A percentile compares a stretch with the other conserved stretches of the same genome.
Evolutionary conservation across 306 rosid genomes (phyloP).

Genomic region (Comarum palustre): DNA sequence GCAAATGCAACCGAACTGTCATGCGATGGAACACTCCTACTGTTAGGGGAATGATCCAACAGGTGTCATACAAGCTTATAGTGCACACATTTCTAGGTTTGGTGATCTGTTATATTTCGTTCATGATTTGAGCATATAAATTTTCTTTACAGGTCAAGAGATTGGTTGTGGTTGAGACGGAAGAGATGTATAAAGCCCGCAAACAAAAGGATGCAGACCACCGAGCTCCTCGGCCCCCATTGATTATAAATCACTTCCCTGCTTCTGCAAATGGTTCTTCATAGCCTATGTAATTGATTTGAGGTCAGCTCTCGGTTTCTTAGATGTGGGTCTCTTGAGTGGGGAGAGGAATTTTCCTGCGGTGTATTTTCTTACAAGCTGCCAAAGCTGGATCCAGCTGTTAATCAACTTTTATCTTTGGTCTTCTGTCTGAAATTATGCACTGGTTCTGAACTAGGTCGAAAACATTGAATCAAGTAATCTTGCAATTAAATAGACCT

Average conservation of each 20-base stretch:
- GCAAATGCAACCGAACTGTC: constrained; percentile 87
- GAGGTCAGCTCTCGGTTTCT: constrained; percentile 38
- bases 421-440: constrained; percentile 18
- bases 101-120: constrained; percentile 6
- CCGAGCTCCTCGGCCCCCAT: constrained; percentile 55
- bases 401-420: constrained; percentile 24
- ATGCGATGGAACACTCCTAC: constrained; percentile 95
- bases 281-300: constrained; percentile 17
- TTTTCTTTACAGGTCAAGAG: constrained; percentile 66
- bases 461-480: constrained; percentile 12
- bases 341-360: constrained; percentile 20
- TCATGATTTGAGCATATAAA: constrained; percentile 21
- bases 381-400: constrained; percentile 21
- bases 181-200: constrained; percentile 83
- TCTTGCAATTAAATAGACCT: constrained; percentile 16
- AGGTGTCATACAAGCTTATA: constrained; percentile 41
- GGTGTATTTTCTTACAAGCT: constrained; percentile 11
- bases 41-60: constrained; percentile 88
- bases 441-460: constrained; percentile 20
- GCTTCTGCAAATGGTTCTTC: constrained; percentile 44
- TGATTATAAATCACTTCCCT: constrained; percentile 65
- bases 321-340: constrained; percentile 22
- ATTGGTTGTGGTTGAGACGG: constrained; percentile 76
- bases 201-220: constrained; percentile 64
- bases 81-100: constrained; percentile 7